Base-by-base conservation (phyloP, 305 asterid genomes). In the Fraxinus baroniana region DNA sequence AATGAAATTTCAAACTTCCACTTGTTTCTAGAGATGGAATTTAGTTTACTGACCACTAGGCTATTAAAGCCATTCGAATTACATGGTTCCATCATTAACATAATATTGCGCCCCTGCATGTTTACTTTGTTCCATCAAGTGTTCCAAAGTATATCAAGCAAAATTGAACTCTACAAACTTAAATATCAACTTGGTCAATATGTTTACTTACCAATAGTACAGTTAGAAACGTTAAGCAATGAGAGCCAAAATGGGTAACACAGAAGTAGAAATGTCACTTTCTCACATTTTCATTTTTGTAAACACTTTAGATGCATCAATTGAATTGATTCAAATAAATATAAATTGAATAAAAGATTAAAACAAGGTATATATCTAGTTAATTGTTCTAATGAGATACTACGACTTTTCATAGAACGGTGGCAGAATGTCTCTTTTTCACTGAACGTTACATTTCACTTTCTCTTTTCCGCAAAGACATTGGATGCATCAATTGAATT, bases 1-100 rank as follows among this genome's bases (percentile, higher is more conserved):
- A 80, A 55, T 39, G 26, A 68, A 28, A 44, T 41, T 55, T 87
- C 73, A 35, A 20, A 20, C 18, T 75, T 62, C 30, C 10, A 70
- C 3, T 15, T 33, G 13, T 68, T 78, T 44, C 1, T 24, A 0
- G 37, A 46, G 70, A 71, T 10, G 18, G 77, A 62, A 30, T 62
- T 22, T 5, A 2, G 72, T 62, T 62, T 7, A 1, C 30, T 20
- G 30, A 62, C 72, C 0, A 6, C 15, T 62, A 2, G 72, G 13
- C 17, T 62, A 33, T 62, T 62, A 24, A 20, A 22, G 72, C 30
- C 33, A 3, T 62, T 62, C 5, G 33, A 13, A 12, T 18, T 18
- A 17, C 66, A n/a, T 57, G 66, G 66, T n/a, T 18, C 68, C 24
- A 57, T 57, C 3, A 18, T 2, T 0, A n/a, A 44, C 55, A 44